phyloP scores from a whole-genome alignment of 2,329 filamentous ascomycete genomes.

The Penicillium sp. region DNA sequence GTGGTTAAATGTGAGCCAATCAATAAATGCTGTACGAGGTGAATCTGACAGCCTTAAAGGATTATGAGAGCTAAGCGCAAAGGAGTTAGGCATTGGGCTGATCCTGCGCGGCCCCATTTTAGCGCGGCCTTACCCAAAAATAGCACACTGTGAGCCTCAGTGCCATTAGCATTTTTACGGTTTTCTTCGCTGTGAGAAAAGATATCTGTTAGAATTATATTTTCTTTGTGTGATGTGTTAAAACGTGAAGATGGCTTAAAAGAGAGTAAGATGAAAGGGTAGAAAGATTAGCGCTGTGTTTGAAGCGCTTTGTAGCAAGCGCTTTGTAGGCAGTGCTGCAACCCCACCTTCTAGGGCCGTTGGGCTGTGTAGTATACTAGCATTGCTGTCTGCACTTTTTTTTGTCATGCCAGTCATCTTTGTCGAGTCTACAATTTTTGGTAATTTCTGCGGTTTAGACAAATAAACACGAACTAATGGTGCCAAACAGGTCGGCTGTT shows the following conservation, averaged over 20 bases:
- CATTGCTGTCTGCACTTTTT: neutral
- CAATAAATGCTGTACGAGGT: neutral
- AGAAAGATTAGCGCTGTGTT: neutral
- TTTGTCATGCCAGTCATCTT: neutral
- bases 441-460: neutral
- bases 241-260: neutral
- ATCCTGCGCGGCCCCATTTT: constrained; percentile 9
- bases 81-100: constrained; percentile 3
- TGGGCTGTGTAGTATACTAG: neutral
- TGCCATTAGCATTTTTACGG: neutral
- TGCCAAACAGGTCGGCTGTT: neutral
- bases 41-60: neutral
- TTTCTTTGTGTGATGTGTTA: neutral
- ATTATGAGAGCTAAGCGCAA: neutral
- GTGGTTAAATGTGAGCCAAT: neutral
- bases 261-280: neutral
- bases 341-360: neutral
- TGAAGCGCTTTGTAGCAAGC: constrained; percentile 3
- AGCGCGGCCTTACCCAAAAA: constrained; percentile 3
- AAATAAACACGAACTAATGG: neutral
- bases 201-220: neutral
- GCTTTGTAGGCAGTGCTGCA: constrained; percentile 4
- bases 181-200: neutral
- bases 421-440: neutral
- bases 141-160: constrained; percentile 2